phyloP scores from a whole-genome alignment of 2,329 filamentous ascomycete species.

The Podosphaera fusca region DNA sequence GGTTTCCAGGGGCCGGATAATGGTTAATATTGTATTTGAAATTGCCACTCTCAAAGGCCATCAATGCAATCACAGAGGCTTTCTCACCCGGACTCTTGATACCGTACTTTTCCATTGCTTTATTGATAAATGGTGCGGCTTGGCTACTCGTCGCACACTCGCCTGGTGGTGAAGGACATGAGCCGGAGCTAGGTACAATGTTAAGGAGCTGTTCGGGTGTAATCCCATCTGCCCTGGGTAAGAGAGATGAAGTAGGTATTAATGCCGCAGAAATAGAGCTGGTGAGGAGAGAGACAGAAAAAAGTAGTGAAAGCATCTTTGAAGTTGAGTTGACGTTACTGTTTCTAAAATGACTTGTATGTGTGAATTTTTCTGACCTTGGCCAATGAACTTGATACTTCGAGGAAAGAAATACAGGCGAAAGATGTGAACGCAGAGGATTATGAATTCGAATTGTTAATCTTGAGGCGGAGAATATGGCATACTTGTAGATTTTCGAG shows the following conservation, averaged over 20 bases:
- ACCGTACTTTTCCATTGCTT: conserved; percentile 28
- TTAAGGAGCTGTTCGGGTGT: conserved; percentile 6
- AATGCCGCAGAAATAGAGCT: neutral
- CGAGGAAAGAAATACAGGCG: too few relatives aligned
- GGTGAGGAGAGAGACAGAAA: too few relatives aligned
- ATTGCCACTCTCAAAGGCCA: conserved; percentile 34
- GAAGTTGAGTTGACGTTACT: too few relatives aligned
- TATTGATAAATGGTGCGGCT: conserved; percentile 26
- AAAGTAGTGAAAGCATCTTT: too few relatives aligned
- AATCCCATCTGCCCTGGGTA: neutral
- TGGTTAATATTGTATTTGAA: conserved; percentile 41
- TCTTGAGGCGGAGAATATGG: too few relatives aligned
- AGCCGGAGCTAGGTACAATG: conserved; percentile 25
- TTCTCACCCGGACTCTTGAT: conserved; percentile 29
- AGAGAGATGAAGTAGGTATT: neutral
- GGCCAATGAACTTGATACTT: too few relatives aligned
- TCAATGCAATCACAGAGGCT: conserved; percentile 34
- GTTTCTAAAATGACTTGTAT: too few relatives aligned
- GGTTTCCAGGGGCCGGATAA: conserved; percentile 22
- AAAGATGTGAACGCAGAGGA: too few relatives aligned
- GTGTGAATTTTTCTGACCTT: too few relatives aligned
- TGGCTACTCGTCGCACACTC: conserved; percentile 30
- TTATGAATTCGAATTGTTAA: too few relatives aligned
- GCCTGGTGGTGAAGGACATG: conserved; percentile 21
- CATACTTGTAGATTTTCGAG: too few relatives aligned